Base-by-base conservation (phyloP, 1,284 basidiomycete genomes). In the Tilletia caries region DNA sequence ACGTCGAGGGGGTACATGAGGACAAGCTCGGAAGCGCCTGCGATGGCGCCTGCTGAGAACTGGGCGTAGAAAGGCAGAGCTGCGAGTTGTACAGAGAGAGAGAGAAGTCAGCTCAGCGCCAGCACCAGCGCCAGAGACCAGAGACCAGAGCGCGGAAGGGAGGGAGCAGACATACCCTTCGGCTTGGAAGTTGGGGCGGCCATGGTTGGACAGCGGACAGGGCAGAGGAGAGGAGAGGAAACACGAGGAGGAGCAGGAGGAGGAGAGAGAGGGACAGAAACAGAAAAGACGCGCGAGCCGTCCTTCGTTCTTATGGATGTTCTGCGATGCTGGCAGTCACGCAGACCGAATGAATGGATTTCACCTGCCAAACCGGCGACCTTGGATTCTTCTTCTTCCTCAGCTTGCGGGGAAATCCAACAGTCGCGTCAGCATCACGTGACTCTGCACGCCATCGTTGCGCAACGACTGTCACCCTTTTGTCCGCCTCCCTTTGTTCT, bases 31-130 rank as follows among this genome's bases (percentile, higher is more conserved):
- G 88, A 87, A 64, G 87, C 86, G 78, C 87, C 92, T 76, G 93
- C 93, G 75, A 94, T 92, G 8, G 93, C 93, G 69, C 93, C 93
- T 1, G 93, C 92, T 10, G 90, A 88, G 82, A 95, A 95, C 79
- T 92, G 95, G 73, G 92, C 92, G 66, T 87, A 85, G 84, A 93
- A 93, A 0, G 92, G 93, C 52, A 95, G 87, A 15, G 76, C 71
- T 73, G 65, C n/a, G n/a, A n/a, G n/a, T n/a, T n/a, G n/a, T n/a
- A n/a, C n/a, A 67, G 3, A 18, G 33, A 46, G 58, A 6, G 15
- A 33, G 32, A 62, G 58, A 33, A 33, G 58, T 13, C 41, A 33
- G 50, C 15, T 8, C 10, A 50, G 12, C 3, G 58, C 32, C 52
- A 58, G 52, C 23, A 27, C 13, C n/a, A 6, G 23, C 18, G 6